Evolutionary conservation across 306 rosid species (phyloP).

Genomic region (Potentilla sterilis): DNA sequence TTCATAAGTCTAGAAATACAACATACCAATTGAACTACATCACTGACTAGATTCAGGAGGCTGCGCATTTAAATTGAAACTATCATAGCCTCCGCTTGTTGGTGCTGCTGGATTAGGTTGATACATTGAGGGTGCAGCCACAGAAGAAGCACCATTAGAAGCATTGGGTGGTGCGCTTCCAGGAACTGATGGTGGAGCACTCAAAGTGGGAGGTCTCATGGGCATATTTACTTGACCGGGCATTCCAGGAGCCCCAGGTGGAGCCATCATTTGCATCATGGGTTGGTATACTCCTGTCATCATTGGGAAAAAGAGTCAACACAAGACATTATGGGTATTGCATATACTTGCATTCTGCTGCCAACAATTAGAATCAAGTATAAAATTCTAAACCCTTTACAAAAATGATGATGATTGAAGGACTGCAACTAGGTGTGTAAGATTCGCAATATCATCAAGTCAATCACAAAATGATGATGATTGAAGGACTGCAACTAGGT

Average conservation of each 20-base stretch:
- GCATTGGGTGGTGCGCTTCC: constrained; percentile 38
- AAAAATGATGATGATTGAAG: not conserved
- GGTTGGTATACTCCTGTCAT: constrained; percentile 27
- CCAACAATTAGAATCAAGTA: not conserved
- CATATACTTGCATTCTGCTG: not conserved
- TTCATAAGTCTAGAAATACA: not conserved
- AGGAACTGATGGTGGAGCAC: constrained; percentile 34
- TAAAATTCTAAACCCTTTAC: not conserved
- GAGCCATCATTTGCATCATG: constrained; percentile 53
- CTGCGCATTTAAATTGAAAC: constrained; percentile 39
- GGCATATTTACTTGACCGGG: constrained; percentile 42
- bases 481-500: not conserved
- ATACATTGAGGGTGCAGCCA: constrained; percentile 29
- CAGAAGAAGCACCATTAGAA: constrained; percentile 33
- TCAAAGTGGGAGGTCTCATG: constrained; percentile 38
- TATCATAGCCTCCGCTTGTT: constrained; percentile 47
- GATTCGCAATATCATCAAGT: not conserved
- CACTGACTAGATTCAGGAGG: constrained; percentile 44
- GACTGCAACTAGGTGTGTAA: not conserved
- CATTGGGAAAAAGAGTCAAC: not conserved
- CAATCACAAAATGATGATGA: not conserved
- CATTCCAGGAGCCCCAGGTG: constrained; percentile 42
- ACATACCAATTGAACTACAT: constrained; percentile 20
- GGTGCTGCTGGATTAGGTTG: constrained; percentile 42
- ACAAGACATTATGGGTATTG: not conserved